Conservation (phyloP, 371 early-diverging fungal genomes). For the Rhizomucor pusillus region DNA sequence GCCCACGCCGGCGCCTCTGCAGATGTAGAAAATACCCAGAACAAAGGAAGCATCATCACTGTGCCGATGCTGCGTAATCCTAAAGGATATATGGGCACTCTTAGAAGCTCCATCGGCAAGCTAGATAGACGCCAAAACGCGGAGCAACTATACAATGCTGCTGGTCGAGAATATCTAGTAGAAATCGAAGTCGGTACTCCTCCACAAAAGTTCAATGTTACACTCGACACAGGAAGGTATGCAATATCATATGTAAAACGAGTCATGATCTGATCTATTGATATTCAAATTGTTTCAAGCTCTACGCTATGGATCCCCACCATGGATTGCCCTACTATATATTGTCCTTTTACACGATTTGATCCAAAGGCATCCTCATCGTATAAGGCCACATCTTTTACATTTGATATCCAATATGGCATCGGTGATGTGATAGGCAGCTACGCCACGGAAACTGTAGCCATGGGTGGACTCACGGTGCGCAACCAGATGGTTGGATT, state of each 20-base stretch:
- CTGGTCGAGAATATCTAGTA: constrained; percentile 29
- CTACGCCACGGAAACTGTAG: constrained; percentile 29
- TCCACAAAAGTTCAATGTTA: constrained; percentile 30
- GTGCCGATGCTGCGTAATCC: background rate
- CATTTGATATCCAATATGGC: constrained; percentile 32
- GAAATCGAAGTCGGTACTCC: constrained; percentile 34
- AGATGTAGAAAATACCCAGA: too few species aligned
- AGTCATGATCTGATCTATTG: background rate
- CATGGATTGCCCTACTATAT: constrained; percentile 20
- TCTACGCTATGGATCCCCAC: constrained; percentile 35
- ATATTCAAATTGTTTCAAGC: background rate
- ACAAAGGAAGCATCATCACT: background rate
- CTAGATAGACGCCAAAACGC: background rate
- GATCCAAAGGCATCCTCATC: constrained; percentile 23
- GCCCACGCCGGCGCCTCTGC: too few species aligned
- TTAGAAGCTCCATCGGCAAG: background rate
- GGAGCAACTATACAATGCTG: constrained; percentile 22
- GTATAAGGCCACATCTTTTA: constrained; percentile 14
- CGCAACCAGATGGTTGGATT: constrained; percentile 29
- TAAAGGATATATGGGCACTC: background rate
- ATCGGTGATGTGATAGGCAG: constrained; percentile 37
- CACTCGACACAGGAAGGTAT: constrained; percentile 46
- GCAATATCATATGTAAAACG: background rate
- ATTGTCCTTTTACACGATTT: constrained; percentile 28
- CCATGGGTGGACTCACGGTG: constrained; percentile 19